A percentile compares a stretch with the other conserved stretches of the same genome.
Conservation (phyloP, 495 filamentous ascomycete species). For the Lichenothelia convexa region DNA sequence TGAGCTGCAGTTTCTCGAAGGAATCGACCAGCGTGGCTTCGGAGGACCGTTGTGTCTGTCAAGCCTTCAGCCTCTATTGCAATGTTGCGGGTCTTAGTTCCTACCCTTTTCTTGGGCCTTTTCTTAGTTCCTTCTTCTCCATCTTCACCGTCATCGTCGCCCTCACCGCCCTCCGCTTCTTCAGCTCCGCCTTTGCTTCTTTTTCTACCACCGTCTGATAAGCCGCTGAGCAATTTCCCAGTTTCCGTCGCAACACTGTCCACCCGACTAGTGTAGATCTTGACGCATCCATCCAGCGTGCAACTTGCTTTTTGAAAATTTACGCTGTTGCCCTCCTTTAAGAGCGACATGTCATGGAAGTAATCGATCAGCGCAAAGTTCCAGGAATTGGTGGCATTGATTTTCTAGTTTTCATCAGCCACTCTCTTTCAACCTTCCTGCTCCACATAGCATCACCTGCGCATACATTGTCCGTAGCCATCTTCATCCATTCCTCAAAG, state of each 20-base stretch:
- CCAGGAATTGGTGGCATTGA: constrained; percentile 97
- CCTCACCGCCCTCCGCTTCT: constrained; percentile 46
- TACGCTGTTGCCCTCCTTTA: constrained; percentile 90
- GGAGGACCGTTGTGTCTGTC: constrained; percentile 53
- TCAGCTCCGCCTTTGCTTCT: constrained; percentile 42
- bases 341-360: constrained; percentile 95
- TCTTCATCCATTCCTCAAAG: constrained; percentile 99
- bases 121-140: constrained; percentile 61
- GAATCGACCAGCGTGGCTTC: constrained; percentile 81
- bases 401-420: constrained; percentile 39
- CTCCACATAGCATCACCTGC: no score
- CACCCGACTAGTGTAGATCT: constrained; percentile 96
- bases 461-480: constrained; percentile 79
- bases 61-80: constrained; percentile 17
- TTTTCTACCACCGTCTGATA: constrained; percentile 77
- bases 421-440: neutral
- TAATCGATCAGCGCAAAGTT: constrained; percentile 99
- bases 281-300: constrained; percentile 94
- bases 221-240: constrained; percentile 79
- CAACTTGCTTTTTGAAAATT: constrained; percentile 99
- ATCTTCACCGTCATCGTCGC: constrained; percentile 56
- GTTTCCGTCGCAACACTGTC: constrained; percentile 98
- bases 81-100: constrained; percentile 7
- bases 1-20: constrained; percentile 74
- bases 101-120: constrained; percentile 56